Base-by-base conservation (phyloP, 768 basidiomycete species). In the Roridomyces roridus region DNA sequence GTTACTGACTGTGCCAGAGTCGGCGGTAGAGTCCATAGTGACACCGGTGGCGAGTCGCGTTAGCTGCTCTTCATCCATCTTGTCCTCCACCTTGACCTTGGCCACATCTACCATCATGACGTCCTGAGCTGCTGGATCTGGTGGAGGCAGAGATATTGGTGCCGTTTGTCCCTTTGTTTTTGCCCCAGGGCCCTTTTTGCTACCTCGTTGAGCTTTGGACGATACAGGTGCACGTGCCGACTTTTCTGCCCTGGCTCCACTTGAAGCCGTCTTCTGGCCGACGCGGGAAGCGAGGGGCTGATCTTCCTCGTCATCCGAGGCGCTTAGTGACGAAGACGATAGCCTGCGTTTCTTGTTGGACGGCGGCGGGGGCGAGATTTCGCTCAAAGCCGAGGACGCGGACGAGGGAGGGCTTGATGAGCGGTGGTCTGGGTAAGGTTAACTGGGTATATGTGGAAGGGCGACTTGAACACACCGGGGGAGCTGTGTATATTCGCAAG, bases 1-100 rank as follows among this genome's bases (percentile, higher is more conserved):
- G 49, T 35, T 39, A 70, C 83, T 63, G 70, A 88, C 85, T 55
- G 74, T 77, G 51, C 80, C 70, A 17, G 82, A 73, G 62, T 59
- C 76, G 63, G 60, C 77, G 23, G 77, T 79, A 8, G 86, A 80
- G 68, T 94, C 92, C 4, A 93, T 81, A 3, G 92, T 87, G 6
- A 92, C 87, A 25, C 92, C 92, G 15, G 89, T 91, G 15, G 88
- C 88, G 49, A 96, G 78, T 36, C 92, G 83, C 43, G 83, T 85
- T 17, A 94, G 72, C 68, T 93, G 90, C 26, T 81, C 79, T 65
- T 90, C 90, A 45, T 92, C 88, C 81, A 93, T 83, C 68, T 85
- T 87, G 44, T 90, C 92, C 69, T 94, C 92, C 2, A 88, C 69
- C 67, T 91, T 92, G 58, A 90, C 76, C 60, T 79, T 81, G 6